These are phyloP conservation scores for Cryptosporidium sp. DNA, from an alignment of 169 alveolate genomes.

Conservation along the genomic window DNA sequence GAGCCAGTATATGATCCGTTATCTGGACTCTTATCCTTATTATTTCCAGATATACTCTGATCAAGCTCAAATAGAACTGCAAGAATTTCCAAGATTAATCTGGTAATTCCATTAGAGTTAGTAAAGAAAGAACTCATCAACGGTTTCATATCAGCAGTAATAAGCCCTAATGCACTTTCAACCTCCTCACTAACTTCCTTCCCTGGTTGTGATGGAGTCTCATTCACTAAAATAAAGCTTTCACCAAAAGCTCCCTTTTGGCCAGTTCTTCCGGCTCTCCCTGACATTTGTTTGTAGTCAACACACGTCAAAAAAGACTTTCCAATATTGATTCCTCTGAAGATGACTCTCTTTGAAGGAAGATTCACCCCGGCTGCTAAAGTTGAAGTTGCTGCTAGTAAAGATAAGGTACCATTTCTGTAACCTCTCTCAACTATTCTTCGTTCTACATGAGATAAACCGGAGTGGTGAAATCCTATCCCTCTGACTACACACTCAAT, in stretches of 20 bases:
- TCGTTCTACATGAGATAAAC: slow-evolving; percentile 80
- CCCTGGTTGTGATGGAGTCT: neutral
- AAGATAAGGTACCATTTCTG: slow-evolving; percentile 78
- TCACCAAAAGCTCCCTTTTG: slow-evolving; percentile 78
- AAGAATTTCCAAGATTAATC: slow-evolving; percentile 48
- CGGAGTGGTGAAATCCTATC: slow-evolving; percentile 85
- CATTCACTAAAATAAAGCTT: slow-evolving; percentile 68
- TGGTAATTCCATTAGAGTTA: slow-evolving; percentile 34
- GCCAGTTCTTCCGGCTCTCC: slow-evolving; percentile 86
- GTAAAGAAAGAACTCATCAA: slow-evolving; percentile 54
- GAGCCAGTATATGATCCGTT: neutral
- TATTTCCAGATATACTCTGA: neutral
- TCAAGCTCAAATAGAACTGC: slow-evolving; percentile 20
- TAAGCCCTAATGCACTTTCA: slow-evolving; percentile 5
- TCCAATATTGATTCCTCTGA: slow-evolving; percentile 81
- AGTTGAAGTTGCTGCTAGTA: slow-evolving; percentile 85
- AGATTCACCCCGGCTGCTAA: slow-evolving; percentile 89
- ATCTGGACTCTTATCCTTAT: neutral
- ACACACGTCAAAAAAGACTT: slow-evolving; percentile 77
- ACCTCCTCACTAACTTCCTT: slow-evolving; percentile 28
- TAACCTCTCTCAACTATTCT: slow-evolving; percentile 81
- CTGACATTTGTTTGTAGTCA: slow-evolving; percentile 86
- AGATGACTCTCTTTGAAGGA: slow-evolving; percentile 87
- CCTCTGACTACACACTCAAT: slow-evolving; percentile 79
- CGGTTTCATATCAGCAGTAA: slow-evolving; percentile 37